phyloP scores from a whole-genome alignment of 1,284 basidiomycete genomes.

The Naganishia sp. region DNA sequence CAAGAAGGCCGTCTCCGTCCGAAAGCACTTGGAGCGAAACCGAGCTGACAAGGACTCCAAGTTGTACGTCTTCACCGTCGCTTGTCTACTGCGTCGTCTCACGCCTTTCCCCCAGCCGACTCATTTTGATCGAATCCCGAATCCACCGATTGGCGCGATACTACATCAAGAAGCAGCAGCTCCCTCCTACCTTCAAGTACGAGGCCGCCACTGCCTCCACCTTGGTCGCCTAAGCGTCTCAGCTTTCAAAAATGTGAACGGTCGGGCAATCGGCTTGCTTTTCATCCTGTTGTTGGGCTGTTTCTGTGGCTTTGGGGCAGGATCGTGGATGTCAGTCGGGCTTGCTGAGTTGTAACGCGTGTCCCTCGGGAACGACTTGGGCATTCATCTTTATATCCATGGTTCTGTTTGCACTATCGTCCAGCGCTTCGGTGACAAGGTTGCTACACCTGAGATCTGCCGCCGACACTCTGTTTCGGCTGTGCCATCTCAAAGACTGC shows the following conservation, averaged over 20 bases:
- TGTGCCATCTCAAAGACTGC: no score
- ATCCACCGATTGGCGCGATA: slow-evolving; percentile 94
- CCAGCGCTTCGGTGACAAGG: no score
- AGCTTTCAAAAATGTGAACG: neutral
- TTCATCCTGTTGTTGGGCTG: slow-evolving; percentile 21
- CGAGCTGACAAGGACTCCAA: slow-evolving; percentile 98
- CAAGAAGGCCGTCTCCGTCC: slow-evolving; percentile 99
- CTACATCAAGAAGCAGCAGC: slow-evolving; percentile 98
- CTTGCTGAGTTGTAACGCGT: slow-evolving; percentile 25
- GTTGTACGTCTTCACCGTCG: slow-evolving; percentile 60
- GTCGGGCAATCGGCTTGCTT: slow-evolving; percentile 4
- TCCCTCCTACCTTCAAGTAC: slow-evolving; percentile 97
- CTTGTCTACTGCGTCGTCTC: neutral
- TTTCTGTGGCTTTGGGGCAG: slow-evolving; percentile 20
- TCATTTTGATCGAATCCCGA: slow-evolving; percentile 97
- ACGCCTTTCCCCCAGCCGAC: slow-evolving; percentile 58
- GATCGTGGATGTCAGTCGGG: slow-evolving; percentile 7
- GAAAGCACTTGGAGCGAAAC: slow-evolving; percentile 98
- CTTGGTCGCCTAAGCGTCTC: slow-evolving; percentile 52
- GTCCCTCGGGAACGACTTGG: slow-evolving; percentile 9
- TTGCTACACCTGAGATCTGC: no score
- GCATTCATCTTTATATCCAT: slow-evolving; percentile 15
- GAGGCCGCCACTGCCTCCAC: slow-evolving; percentile 84
- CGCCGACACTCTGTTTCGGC: no score
- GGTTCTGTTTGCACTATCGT: slow-evolving; percentile 10